Evolutionary conservation across 768 basidiomycete species (phyloP).

Genomic region (Coprinopsis sp.): DNA sequence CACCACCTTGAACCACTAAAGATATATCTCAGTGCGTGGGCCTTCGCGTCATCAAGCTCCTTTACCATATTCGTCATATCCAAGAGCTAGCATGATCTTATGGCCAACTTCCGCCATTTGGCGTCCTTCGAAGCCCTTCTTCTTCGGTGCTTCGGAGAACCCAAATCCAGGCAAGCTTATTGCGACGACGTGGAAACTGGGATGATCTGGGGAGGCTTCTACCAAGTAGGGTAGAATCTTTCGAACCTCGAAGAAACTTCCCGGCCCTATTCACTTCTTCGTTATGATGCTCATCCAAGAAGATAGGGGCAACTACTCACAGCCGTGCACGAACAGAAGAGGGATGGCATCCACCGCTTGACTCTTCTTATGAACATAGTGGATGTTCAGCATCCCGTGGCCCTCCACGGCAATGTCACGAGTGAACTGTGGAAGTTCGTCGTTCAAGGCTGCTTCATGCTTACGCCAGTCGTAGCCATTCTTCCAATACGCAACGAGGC

Average conservation of each 20-base stretch:
- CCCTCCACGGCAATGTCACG: conserved; percentile 44
- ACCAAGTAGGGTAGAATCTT: conserved; percentile 56
- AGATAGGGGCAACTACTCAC: conserved; percentile 23
- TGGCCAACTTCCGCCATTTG: conserved; percentile 39
- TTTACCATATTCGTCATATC: conserved; percentile 45
- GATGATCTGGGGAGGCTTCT: conserved; percentile 36
- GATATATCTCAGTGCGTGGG: background rate
- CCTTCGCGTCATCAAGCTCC: conserved; percentile 2
- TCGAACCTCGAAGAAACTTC: conserved; percentile 50
- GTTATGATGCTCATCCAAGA: background rate
- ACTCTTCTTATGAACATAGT: conserved; percentile 56
- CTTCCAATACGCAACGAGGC: conserved; percentile 43
- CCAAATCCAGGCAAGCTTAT: conserved; percentile 58
- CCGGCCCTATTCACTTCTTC: conserved; percentile 44
- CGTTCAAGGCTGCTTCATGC: conserved; percentile 46
- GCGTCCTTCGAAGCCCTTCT: conserved; percentile 39
- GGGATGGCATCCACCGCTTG: conserved; percentile 36
- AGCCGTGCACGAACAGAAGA: conserved; percentile 44
- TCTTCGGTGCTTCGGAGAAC: conserved; percentile 51
- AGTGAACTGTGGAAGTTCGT: conserved; percentile 50
- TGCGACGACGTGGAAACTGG: conserved; percentile 60
- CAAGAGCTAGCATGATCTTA: conserved; percentile 47
- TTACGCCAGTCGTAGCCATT: conserved; percentile 49
- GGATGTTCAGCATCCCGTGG: conserved; percentile 40
- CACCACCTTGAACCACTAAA: conserved; percentile 26